A percentile compares a stretch with the other conserved stretches of the same genome.
Evolutionary conservation across 2,329 filamentous ascomycete species (phyloP).

Genomic region (Malbranchea zuffiana): DNA sequence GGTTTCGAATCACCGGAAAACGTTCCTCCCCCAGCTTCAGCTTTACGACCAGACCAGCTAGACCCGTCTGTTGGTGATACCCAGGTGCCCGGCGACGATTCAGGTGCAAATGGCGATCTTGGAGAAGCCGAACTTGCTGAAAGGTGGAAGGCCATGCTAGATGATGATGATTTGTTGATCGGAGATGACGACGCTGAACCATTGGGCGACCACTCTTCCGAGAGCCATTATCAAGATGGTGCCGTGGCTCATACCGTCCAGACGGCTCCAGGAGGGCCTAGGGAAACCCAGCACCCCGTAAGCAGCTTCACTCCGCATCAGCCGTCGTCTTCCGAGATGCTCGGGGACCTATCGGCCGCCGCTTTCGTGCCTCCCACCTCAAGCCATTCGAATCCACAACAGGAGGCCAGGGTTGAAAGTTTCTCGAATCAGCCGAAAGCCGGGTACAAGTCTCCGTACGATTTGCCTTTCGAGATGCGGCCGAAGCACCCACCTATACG

Average conservation of each 20-base stretch:
- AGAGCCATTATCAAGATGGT: too few species aligned
- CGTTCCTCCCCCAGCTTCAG: not conserved
- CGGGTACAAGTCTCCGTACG: constrained; percentile 88
- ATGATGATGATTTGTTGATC: constrained; percentile 54
- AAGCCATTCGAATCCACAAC: not conserved
- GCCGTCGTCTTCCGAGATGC: constrained; percentile 39
- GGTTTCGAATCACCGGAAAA: constrained; percentile 19
- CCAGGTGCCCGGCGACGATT: too few species aligned
- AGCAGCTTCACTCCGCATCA: constrained; percentile 44
- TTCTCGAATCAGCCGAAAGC: constrained; percentile 85
- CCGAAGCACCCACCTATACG: constrained; percentile 43
- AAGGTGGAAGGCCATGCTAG: constrained; percentile 75
- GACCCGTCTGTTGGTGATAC: too few species aligned
- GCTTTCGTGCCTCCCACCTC: constrained; percentile 7
- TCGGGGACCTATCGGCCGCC: constrained; percentile 26
- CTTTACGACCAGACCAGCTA: too few species aligned
- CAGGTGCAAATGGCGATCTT: constrained; percentile 13
- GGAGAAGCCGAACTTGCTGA: constrained; percentile 57
- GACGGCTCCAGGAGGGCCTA: too few species aligned
- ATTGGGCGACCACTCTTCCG: not conserved
- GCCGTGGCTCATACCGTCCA: too few species aligned
- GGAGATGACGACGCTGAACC: constrained; percentile 47
- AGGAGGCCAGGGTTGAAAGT: constrained; percentile 45
- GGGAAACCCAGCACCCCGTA: not conserved
- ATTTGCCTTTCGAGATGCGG: constrained; percentile 75